Evolutionary conservation across 2,329 filamentous ascomycete species (phyloP), one percentile per base, ranked within the genome.

Genomic region (Daldinia eschscholtzii): DNA sequence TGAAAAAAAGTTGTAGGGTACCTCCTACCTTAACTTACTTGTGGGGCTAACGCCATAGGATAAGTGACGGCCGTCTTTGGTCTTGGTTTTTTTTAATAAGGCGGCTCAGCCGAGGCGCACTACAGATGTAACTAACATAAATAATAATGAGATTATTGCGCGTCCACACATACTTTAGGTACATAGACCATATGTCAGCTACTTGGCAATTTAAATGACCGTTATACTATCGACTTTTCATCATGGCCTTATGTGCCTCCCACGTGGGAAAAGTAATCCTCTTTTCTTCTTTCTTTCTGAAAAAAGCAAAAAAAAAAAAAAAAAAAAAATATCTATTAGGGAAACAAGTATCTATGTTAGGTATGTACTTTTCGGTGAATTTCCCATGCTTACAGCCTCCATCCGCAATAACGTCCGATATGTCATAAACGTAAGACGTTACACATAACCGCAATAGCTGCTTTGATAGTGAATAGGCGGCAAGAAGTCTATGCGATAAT

Each of bases 31-130:
- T 23, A 23, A 2, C 20, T 20, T 52, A n/a, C 12, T 64, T 64
- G 64, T 53, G 67, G 60, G 52, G 59, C 57, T 64, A 66, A 60
- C 42, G 56, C 53, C 50, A 1, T 56, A 61, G 41, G 30, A 15
- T n/a, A 60, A 30, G 30, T 37, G 56, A 56, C 41, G n/a, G 57
- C 37, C 37, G 30, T 57, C 28, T 50, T 55, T 30, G 28, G 7
- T 30, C 4, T 4, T 30, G 7, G 55, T 46, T 64, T 37, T 41
- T 63, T 53, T 53, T 58, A 57, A 23, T 35, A 39, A 65, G 50
- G 59, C 67, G 55, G 61, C 65, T 67, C 66, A 71, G 69, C 66
- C 64, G 57, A 69, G 69, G 69, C 66, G 63, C 20, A 67, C 63
- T 64, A 52, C 63, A 63, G 61, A n/a, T 30, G 46, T 26, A 33